Evolutionary conservation across 2,329 filamentous ascomycete species (phyloP), one percentile per base, ranked within the genome.

Genomic region (Aspergillus novofumigatus): DNA sequence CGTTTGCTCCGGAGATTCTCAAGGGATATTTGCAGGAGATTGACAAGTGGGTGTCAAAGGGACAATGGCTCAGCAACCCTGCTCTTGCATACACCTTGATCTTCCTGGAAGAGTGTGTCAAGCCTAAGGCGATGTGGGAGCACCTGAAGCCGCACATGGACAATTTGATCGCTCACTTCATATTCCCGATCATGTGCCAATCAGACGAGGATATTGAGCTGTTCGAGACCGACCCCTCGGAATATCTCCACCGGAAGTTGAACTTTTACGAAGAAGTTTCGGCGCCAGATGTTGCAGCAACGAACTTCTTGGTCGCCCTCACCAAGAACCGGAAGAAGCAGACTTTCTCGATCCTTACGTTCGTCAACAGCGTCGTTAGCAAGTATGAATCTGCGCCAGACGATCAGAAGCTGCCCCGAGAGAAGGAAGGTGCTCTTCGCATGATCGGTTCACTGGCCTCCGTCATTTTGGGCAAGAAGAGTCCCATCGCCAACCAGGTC

Each of bases 231-330:
- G 92, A 99, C 70, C 94, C 94, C 4, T 90, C 94, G 61, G 94
- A 99, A 75, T 99, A 97, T 72, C 85, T 99, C 44, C 94, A 99
- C 79, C 87, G 94, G 56, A 97, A 97, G 75, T 82, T 99, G 59
- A 99, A 97, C 76, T 97, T 93, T 71, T 99, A 96, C 72, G 94
- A 99, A 75, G 94, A 99, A 70, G 90, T 96, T 4, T 96, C 93
- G 0, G 88, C 94, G 17, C 94, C 94, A 6, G 94, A 97, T 72
- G 90, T 97, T 56, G 91, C 94, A 3, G 94, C 94, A 3, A 97
- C 92, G 17, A 97, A 97, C 76, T 97, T 99, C 81, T 80, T 99
- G 53, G 90, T 97, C 59, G 93, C 92, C 53, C 83, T 99, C 55
- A 97, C 94, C 62, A 97, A 97, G 81, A 87, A 89, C 67, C 86